Evolutionary conservation across 345 rosid genomes (phyloP), one percentile per base, ranked within the genome.

Genomic region (Crucihimalaya himalaica): DNA sequence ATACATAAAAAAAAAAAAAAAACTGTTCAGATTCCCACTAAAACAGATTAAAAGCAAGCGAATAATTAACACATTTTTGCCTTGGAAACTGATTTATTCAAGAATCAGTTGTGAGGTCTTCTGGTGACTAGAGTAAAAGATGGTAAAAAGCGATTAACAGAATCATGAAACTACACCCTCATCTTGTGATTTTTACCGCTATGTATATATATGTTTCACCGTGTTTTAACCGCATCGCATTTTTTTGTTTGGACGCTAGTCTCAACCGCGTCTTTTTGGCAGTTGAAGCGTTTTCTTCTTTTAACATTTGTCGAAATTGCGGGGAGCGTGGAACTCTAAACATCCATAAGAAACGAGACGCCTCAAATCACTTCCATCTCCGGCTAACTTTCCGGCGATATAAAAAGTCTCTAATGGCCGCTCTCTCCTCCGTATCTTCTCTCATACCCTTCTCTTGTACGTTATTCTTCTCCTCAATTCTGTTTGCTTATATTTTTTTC

Each of bases 311-410:
- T 13, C 9, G 47, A 8, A 12, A 53, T 48, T n/a, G 16, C 8
- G 29, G 54, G 50, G 47, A 76, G 71, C 75, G 80, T 77, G 76
- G 68, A 70, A 39, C 48, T 23, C 28, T 51, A 70, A 63, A 28
- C 75, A 48, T 71, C 76, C 76, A 77, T 71, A 71, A 64, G 67
- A 77, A 70, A 63, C 67, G 28, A 56, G 54, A 56, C 60, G 62
- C 54, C 45, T 46, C 6, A 35, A 60, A 32, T 5, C 8, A 53
- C 29, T 27, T 54, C 31, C 39, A 46, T 46, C 72, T 65, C 80
- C 76, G 80, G 55, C 60, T 0, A 11, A 70, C 16, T 6, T 40
- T 18, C 73, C 63, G 68, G 37, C 69, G 31, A 65, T 28, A 46
- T 5, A 0, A 8, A 18, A 48, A 28, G 19, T 3, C 13, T 1